These are phyloP conservation scores for Ganoderma lingzhi DNA, from an alignment of 1,284 basidiomycete genomes.

Conservation along the genomic window DNA sequence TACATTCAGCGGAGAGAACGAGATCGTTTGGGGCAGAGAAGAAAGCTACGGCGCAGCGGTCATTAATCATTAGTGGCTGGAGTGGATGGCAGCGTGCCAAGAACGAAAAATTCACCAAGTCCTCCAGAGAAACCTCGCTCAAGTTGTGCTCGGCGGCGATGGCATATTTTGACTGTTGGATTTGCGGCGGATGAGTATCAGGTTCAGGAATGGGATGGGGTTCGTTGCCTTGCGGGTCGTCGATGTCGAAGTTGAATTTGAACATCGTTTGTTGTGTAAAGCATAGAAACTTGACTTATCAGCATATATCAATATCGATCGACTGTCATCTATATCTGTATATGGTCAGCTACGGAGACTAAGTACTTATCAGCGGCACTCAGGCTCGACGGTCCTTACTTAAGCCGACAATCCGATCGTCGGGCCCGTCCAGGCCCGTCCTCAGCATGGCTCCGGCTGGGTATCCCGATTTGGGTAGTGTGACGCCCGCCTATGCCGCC, in stretches of 20 bases:
- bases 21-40: conserved; percentile 61
- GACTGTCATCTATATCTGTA: too few species aligned
- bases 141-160: conserved; percentile 33
- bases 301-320: too few species aligned
- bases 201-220: not conserved
- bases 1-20: conserved; percentile 64
- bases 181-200: not conserved
- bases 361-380: too few species aligned
- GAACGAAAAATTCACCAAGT: conserved; percentile 44
- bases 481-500: too few species aligned
- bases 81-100: not conserved
- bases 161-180: not conserved
- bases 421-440: too few species aligned
- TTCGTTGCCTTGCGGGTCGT: conserved; percentile 44
- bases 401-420: too few species aligned
- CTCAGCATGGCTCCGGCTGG: too few species aligned
- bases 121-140: conserved; percentile 42
- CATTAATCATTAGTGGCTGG: conserved; percentile 3
- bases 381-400: too few species aligned
- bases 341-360: too few species aligned
- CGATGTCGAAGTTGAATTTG: conserved; percentile 64
- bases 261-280: conserved; percentile 49
- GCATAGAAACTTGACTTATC: too few species aligned
- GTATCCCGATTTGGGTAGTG: too few species aligned
- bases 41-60: conserved; percentile 51